phyloP scores from a whole-genome alignment of 495 filamentous ascomycete species.

The Penicillium herquei region DNA sequence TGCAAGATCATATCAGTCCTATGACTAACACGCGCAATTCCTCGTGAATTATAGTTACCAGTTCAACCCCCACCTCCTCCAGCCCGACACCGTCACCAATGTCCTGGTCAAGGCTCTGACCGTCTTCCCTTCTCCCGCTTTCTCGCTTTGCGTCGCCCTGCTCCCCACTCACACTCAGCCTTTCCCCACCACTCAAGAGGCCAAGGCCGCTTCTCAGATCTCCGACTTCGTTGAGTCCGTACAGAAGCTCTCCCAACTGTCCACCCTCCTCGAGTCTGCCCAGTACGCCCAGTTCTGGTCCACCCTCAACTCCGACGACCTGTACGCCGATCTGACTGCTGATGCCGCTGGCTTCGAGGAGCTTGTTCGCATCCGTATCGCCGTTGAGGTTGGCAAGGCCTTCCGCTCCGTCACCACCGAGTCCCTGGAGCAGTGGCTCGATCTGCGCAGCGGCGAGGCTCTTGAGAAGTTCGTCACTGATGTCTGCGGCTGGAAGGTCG shows the following conservation, averaged over 20 bases:
- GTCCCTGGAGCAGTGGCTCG: slow-evolving; percentile 84
- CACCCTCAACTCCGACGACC: slow-evolving; percentile 86
- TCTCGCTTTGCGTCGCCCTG: slow-evolving; percentile 88
- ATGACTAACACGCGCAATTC: slow-evolving; percentile 14
- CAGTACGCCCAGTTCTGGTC: slow-evolving; percentile 92
- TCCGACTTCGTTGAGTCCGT: slow-evolving; percentile 76
- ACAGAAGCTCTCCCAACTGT: slow-evolving; percentile 79
- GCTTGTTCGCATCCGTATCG: slow-evolving; percentile 87
- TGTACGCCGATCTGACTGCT: slow-evolving; percentile 92
- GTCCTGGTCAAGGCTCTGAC: slow-evolving; percentile 97
- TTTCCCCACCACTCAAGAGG: slow-evolving; percentile 51
- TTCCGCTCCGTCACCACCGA: slow-evolving; percentile 76
- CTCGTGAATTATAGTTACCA: slow-evolving; percentile 71
- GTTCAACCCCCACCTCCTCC: slow-evolving; percentile 98
- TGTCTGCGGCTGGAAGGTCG: slow-evolving; percentile 85
- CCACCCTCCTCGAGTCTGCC: slow-evolving; percentile 78
- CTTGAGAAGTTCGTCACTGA: slow-evolving; percentile 79
- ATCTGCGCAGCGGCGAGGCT: slow-evolving; percentile 64
- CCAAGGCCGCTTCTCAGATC: slow-evolving; percentile 63
- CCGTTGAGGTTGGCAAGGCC: slow-evolving; percentile 81
- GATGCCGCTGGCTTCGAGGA: slow-evolving; percentile 97
- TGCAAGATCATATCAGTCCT: neutral
- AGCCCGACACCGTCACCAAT: slow-evolving; percentile 95
- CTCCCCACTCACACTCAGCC: slow-evolving; percentile 75
- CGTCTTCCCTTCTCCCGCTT: slow-evolving; percentile 95